These are phyloP conservation scores for Sclerotinia minor DNA, from an alignment of 2,329 filamentous ascomycete genomes.

Conservation along the genomic window DNA sequence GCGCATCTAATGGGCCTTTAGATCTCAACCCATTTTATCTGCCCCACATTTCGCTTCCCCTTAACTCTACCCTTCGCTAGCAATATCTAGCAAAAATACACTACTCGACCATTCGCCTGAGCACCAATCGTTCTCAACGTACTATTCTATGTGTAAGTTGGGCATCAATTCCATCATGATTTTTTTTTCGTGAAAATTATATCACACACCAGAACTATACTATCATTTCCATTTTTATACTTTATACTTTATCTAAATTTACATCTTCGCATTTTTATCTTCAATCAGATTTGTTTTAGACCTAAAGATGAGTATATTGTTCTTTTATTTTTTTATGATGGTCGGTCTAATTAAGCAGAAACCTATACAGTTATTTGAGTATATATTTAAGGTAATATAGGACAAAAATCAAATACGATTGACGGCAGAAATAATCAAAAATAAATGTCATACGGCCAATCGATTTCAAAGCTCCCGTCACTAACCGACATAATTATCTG, in stretches of 20 bases:
- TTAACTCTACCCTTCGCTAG: not conserved
- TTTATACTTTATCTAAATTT: slow-evolving; percentile 1
- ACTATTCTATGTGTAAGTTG: not conserved
- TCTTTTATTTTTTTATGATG: slow-evolving; percentile 14
- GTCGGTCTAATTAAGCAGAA: too few species aligned
- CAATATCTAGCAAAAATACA: not conserved
- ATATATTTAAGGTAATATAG: too few species aligned
- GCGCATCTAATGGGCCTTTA: not conserved
- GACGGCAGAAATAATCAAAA: too few species aligned
- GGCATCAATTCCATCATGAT: not conserved
- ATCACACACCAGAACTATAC: slow-evolving; percentile 10
- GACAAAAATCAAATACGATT: too few species aligned
- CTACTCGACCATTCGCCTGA: too few species aligned
- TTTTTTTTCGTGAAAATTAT: not conserved
- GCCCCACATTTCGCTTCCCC: too few species aligned
- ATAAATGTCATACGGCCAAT: too few species aligned
- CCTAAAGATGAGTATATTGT: slow-evolving; percentile 9
- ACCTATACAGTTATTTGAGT: too few species aligned
- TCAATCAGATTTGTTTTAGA: not conserved
- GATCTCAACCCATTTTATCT: not conserved
- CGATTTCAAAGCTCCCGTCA: too few species aligned
- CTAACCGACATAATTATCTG: too few species aligned
- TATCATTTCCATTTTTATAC: slow-evolving; percentile 4
- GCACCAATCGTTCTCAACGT: not conserved
- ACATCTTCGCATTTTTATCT: not conserved